phyloP scores from a whole-genome alignment of 2,329 filamentous ascomycete species.

The Fusarium algeriense region DNA sequence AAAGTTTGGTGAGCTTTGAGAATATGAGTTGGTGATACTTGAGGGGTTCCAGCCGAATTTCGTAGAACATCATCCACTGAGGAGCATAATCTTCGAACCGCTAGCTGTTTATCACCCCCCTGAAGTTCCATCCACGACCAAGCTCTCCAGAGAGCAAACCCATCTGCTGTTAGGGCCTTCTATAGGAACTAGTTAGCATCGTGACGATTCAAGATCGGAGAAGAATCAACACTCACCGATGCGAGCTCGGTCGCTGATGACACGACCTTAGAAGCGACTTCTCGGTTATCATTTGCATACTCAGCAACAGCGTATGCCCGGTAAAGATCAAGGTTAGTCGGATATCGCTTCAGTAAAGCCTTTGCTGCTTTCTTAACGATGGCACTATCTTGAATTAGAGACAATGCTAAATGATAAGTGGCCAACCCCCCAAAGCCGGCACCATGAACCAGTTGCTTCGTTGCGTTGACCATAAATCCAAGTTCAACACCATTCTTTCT shows the following conservation, averaged over 20 bases:
- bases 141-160: constrained; percentile 65
- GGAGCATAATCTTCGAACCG: constrained; percentile 57
- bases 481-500: constrained; percentile 49
- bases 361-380: constrained; percentile 79
- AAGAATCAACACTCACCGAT: constrained; percentile 44
- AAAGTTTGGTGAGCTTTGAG: constrained; percentile 69
- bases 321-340: constrained; percentile 76
- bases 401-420: constrained; percentile 78
- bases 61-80: constrained; percentile 51
- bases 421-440: constrained; percentile 59
- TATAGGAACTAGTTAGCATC: constrained; percentile 25
- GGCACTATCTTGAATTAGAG: constrained; percentile 65
- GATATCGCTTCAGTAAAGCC: constrained; percentile 74
- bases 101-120: constrained; percentile 50
- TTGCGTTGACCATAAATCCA: constrained; percentile 63
- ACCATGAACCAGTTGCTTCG: constrained; percentile 70
- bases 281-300: constrained; percentile 65
- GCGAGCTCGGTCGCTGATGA: constrained; percentile 67
- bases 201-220: neutral
- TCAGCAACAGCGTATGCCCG: constrained; percentile 84
- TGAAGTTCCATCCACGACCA: constrained; percentile 77
- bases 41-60: constrained; percentile 21
- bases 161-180: constrained; percentile 36
- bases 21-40: constrained; percentile 54
- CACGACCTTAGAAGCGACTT: constrained; percentile 74